Base-by-base conservation (phyloP, 2,329 filamentous ascomycete genomes). In the Trichoderma asperellum region DNA sequence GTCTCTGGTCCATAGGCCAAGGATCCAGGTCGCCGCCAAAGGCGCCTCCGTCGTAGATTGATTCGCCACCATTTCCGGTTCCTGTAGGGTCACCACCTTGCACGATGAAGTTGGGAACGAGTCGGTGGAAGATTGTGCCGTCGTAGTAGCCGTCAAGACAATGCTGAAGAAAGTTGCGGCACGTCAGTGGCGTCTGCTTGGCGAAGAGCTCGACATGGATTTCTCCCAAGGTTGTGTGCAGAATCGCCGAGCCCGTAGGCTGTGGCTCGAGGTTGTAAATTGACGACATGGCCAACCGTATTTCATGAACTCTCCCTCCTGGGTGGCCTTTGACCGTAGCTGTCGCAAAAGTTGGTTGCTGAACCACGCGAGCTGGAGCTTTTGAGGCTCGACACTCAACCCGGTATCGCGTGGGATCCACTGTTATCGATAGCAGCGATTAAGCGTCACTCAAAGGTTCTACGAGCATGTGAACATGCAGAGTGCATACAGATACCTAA, bases 61-160 rank as follows among this genome's bases (percentile, higher is more conserved):
- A 94, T 77, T 96, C 93, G 57, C 96, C 96, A 68, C 96, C 96
- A 75, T 93, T 90, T 14, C 95, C 95, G 0, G 94, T 97, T 29
- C 94, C 94, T 0, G 94, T 97, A 0, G 96, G 95, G 75, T 99
- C 96, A 68, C 96, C 96, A 35, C 95, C 96, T 77, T 99, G 96
- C 12, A 98, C 83, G 72, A 99, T 92, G 80, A 99, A 99, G 63
- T 92, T 92, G 0, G 94, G 93, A 0, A 97, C 90, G 6, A 98
- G 85, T 29, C 96, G 92, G 82, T 99, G 96, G 82, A 99, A 99
- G 71, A 96, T 90, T 0, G 94, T 97, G 77, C 91, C 90, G 75
- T 93, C 91, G 83, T 98, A 99, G 84, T 98, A 98, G 74, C 94
- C 94, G 78, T 99, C 94, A 74, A 97, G 87, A 77, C 93, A 96